Conservation (phyloP, 345 rosid genomes). For the Aquilaria malaccensis region DNA sequence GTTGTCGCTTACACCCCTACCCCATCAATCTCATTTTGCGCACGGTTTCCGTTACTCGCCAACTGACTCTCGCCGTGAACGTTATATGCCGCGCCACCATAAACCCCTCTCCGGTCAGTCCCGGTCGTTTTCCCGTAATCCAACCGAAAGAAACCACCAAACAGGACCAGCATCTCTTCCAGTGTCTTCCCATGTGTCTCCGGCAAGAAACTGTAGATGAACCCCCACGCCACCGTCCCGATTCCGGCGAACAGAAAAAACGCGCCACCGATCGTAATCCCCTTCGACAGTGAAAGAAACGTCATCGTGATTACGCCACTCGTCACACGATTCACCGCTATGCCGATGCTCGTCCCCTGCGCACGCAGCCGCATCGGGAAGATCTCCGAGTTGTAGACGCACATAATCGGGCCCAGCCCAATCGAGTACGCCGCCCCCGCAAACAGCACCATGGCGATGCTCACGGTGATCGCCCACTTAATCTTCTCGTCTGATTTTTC, state of each 20-base stretch:
- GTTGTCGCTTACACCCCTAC: too few species aligned
- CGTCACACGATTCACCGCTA: constrained; percentile 14
- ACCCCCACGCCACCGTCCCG: constrained; percentile 9
- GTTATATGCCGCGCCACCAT: too few species aligned
- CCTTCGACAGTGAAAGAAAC: constrained; percentile 19
- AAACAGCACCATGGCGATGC: constrained; percentile 14
- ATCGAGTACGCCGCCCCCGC: constrained; percentile 17
- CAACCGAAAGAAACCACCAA: constrained; percentile 34
- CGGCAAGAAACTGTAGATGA: constrained; percentile 3
- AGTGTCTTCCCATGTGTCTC: constrained; percentile 11
- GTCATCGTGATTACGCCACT: constrained; percentile 20
- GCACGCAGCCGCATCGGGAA: constrained; percentile 17
- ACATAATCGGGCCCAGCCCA: constrained; percentile 23
- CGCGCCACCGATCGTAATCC: constrained; percentile 18
- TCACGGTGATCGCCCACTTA: constrained; percentile 20
- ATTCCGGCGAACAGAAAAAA: constrained; percentile 18
- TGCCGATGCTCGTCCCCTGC: constrained; percentile 13
- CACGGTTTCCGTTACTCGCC: too few species aligned
- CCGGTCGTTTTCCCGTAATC: constrained; percentile 11
- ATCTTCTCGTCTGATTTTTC: constrained; percentile 9
- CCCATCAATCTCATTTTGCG: too few species aligned
- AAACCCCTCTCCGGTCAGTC: too few species aligned
- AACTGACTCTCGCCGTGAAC: too few species aligned
- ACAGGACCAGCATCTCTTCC: constrained; percentile 5
- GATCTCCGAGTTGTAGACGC: constrained; percentile 27